phyloP scores from a whole-genome alignment of 2,329 filamentous ascomycete genomes.

The Seiridium cupressi region DNA sequence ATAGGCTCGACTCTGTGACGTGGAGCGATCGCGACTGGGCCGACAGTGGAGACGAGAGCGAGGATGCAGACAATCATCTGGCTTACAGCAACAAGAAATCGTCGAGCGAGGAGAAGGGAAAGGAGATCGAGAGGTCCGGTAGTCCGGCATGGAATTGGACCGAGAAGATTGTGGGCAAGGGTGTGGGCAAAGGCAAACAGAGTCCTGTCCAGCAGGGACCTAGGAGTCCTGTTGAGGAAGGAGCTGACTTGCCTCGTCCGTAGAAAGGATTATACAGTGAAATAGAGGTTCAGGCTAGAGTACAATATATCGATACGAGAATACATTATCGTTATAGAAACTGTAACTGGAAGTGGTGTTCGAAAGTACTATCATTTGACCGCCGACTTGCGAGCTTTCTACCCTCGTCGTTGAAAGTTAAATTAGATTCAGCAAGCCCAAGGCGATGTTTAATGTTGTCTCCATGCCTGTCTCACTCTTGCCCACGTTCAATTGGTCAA shows the following conservation, averaged over 20 bases:
- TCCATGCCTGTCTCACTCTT: too few relatives aligned
- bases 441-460: too few relatives aligned
- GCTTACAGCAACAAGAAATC: conserved; percentile 14
- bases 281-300: not conserved
- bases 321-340: too few relatives aligned
- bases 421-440: too few relatives aligned
- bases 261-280: not conserved
- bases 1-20: conserved; percentile 51
- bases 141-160: conserved; percentile 40
- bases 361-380: too few relatives aligned
- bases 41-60: conserved; percentile 49
- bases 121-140: conserved; percentile 13
- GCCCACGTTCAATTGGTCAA: too few relatives aligned
- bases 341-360: too few relatives aligned
- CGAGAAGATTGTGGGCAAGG: conserved; percentile 39
- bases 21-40: conserved; percentile 68
- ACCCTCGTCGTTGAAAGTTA: too few relatives aligned
- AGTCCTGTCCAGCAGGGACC: conserved; percentile 9
- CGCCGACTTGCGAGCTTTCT: too few relatives aligned
- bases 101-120: conserved; percentile 12
- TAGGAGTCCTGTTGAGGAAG: conserved; percentile 8
- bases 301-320: too few relatives aligned
- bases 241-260: not conserved
- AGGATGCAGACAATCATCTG: conserved; percentile 29
- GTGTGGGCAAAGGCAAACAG: conserved; percentile 20